Base-by-base conservation (phyloP, 2,329 filamentous ascomycete species). In the Trichoderma sp. region DNA sequence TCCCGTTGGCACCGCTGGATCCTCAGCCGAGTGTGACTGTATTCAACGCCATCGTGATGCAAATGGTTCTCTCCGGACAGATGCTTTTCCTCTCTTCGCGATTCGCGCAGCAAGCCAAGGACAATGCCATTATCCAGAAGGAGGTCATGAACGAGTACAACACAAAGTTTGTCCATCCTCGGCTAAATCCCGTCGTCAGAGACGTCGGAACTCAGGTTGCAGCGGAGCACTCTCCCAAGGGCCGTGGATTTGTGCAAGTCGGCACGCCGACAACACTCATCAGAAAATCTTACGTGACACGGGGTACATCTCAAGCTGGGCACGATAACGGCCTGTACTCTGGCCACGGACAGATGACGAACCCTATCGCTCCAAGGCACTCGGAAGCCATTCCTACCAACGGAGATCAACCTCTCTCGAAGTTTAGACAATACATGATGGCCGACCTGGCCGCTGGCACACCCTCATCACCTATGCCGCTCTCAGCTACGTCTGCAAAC, bases 101-200 rank as follows among this genome's bases (percentile, higher is more conserved):
- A 40, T 98, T 95, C 79, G 86, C 88, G 4, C 94, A 95, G 77
- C 94, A 98, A 78, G 88, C 88, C 71, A 97, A 94, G 77, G 96
- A 99, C 79, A 88, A 88, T 2, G 86, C 89, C 2, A 86, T 97
- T 58, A 91, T 99, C 70, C 93, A 97, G 74, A 93, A 91, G 74
- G 92, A 98, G 80, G 95, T 98, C 5, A 86, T 98, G 81, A 91
- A 94, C 77, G 96, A 99, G 81, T 99, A 99, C 77, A 93, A 98
- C 77, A 92, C 89, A 74, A 99, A 99, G 82, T 97, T 91, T 76
- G 96, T 99, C 0, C 93, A 96, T 76, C 96, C 96, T 2, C 87
- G 90, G 13, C 87, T 97, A n/a, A 92, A 96, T 74, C 92, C 91
- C 8, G 84, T 92, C 5, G 92, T 96, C 72, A 82, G 87, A 66